A percentile compares a stretch with the other conserved stretches of the same genome.
Evolutionary conservation across 495 filamentous ascomycete genomes (phyloP).

Genomic region (Neurospora sp.): DNA sequence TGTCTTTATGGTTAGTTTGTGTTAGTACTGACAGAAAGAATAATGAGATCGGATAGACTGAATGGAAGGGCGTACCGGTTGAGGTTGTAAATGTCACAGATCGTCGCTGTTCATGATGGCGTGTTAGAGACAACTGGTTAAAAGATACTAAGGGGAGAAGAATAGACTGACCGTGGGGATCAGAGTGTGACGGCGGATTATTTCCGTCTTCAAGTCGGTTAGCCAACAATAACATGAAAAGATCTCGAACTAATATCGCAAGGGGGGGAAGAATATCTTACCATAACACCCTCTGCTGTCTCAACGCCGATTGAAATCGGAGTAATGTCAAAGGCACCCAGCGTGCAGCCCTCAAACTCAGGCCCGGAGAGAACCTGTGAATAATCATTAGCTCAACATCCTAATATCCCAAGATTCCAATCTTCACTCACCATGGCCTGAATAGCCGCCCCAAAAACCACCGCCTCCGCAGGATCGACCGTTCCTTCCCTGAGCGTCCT

Average conservation of each 20-base stretch:
- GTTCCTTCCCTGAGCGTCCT: slow-evolving; percentile 41
- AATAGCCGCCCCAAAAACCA: slow-evolving; percentile 86
- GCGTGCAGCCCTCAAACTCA: slow-evolving; percentile 44
- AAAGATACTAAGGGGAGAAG: not conserved
- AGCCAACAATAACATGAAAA: not conserved
- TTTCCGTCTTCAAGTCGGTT: slow-evolving; percentile 46
- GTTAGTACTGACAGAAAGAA: not conserved
- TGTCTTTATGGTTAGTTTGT: slow-evolving; percentile 40
- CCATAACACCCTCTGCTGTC: slow-evolving; percentile 87
- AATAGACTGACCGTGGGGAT: slow-evolving; percentile 55
- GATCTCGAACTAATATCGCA: no score
- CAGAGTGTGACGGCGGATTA: slow-evolving; percentile 80
- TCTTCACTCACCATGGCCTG: slow-evolving; percentile 58
- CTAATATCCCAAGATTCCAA: not conserved
- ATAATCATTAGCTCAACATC: not conserved
- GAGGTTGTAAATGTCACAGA: slow-evolving; percentile 91
- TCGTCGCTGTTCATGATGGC: slow-evolving; percentile 42
- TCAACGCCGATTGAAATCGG: slow-evolving; percentile 92
- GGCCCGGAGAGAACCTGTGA: slow-evolving; percentile 56
- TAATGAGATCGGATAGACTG: not conserved
- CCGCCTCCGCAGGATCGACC: slow-evolving; percentile 94
- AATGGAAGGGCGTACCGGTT: slow-evolving; percentile 25
- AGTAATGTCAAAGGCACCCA: slow-evolving; percentile 91
- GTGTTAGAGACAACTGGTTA: not conserved
- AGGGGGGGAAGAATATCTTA: not conserved